phyloP scores from a whole-genome alignment of 495 filamentous ascomycete species.

The Aspergillus hancockii region DNA sequence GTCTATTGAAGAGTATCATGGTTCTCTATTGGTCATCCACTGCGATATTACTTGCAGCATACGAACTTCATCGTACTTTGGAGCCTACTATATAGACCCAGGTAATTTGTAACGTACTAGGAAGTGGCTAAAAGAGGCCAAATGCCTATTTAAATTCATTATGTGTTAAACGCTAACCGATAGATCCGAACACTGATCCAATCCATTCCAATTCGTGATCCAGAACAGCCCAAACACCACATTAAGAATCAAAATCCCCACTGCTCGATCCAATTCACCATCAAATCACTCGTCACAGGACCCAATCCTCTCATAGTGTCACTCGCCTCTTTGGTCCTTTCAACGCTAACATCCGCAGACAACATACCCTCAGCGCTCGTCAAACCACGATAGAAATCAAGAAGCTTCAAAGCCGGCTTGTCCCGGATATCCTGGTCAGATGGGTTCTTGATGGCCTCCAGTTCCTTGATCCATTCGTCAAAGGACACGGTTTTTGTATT shows the following conservation, averaged over 20 bases:
- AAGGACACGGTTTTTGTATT: conserved; percentile 12
- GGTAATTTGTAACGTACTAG: no score
- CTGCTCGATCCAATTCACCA: conserved; percentile 17
- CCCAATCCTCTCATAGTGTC: conserved; percentile 21
- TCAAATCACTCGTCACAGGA: conserved; percentile 4
- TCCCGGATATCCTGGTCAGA: conserved; percentile 11
- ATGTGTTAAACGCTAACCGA: no score
- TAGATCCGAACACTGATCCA: no score
- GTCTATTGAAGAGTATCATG: no score
- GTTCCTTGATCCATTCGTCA: conserved; percentile 20
- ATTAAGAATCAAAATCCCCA: conserved; percentile 11
- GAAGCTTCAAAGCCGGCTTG: conserved; percentile 29
- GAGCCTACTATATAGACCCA: no score
- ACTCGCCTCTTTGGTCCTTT: conserved; percentile 17
- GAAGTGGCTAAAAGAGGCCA: no score
- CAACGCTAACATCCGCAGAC: conserved; percentile 13
- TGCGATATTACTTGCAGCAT: no score
- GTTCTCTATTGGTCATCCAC: no score
- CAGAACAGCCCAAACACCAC: neutral
- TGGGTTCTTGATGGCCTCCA: conserved; percentile 16
- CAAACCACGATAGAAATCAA: conserved; percentile 27
- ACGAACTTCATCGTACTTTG: no score
- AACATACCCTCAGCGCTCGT: conserved; percentile 7
- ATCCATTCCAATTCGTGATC: no score
- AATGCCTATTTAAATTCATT: no score